These are phyloP conservation scores for Arachnomyces sp. DNA, from an alignment of 2,329 filamentous ascomycete genomes.

Conservation along the genomic window DNA sequence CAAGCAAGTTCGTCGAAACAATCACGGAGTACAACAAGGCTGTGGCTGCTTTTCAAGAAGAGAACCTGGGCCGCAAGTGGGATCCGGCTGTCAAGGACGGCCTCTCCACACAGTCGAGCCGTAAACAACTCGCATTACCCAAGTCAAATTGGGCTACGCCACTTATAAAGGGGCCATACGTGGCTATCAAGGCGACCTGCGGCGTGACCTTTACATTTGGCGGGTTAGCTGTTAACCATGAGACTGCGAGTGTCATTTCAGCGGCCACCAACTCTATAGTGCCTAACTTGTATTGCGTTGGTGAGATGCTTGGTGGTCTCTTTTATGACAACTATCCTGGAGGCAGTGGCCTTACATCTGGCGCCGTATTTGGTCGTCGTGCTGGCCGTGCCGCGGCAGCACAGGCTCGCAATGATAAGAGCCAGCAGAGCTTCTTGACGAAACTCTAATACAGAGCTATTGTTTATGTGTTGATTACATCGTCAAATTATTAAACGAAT, in stretches of 20 bases:
- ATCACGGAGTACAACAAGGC: constrained; percentile 53
- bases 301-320: constrained; percentile 60
- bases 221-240: constrained; percentile 50
- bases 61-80: constrained; percentile 43
- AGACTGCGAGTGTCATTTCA: constrained; percentile 48
- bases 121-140: constrained; percentile 37
- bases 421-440: not conserved
- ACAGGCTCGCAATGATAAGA: constrained; percentile 1
- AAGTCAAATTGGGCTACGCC: constrained; percentile 63
- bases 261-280: constrained; percentile 40
- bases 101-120: constrained; percentile 51
- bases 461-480: no score
- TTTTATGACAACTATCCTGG: constrained; percentile 60
- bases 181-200: constrained; percentile 57
- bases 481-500: no score
- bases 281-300: constrained; percentile 52
- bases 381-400: constrained; percentile 34
- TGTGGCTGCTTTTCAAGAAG: constrained; percentile 40
- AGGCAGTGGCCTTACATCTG: constrained; percentile 55
- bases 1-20: constrained; percentile 44
- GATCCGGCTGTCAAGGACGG: constrained; percentile 57
- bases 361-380: constrained; percentile 46
- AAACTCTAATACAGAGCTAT: no score
- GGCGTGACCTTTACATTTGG: constrained; percentile 65
- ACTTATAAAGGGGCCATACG: constrained; percentile 49